Base-by-base conservation (phyloP, 305 asterid genomes). In the Fraxinus baroniana region DNA sequence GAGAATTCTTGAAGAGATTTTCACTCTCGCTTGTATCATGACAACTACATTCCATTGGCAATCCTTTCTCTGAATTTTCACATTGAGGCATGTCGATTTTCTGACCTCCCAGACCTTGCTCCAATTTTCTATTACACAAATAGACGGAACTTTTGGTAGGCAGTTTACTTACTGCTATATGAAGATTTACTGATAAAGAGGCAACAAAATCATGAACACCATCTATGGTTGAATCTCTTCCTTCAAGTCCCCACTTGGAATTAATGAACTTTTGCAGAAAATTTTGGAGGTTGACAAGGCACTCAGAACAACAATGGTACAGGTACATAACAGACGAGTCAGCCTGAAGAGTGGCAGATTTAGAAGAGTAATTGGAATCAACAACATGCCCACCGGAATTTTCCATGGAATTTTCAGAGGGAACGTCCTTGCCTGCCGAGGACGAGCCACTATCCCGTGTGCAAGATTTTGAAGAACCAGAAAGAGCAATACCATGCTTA, bases 121-220 rank as follows among this genome's bases (percentile, higher is more conserved):
- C 78, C 76, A 35, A 77, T 28, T 71, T 83, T 78, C 41, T 41
- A 72, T 76, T 82, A 41, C 77, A 30, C 33, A 70, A 78, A 80
- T 17, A 18, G 78, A 70, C 78, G 35, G 84, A 66, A 55, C 80
- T 81, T 76, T 79, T 89, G 35, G 83, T 78, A 80, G 79, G 76
- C 81, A 89, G 60, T 80, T 86, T 91, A 72, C 91, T 86, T 39
- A 94, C 87, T 24, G 90, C 85, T 28, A 91, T 79, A 75, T 91
- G 94, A 85, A 97, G 93, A 78, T 88, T 88, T 60, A 92, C 91
- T 22, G 99, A 93, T 78, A 93, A 86, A 32, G 96, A 86, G 82
- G 95, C 88, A 78, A 91, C 86, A 77, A 92, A 86, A 84, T 97
- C 98, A 66, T 94, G 91, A 83, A 90, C 87, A 62, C 91, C 98